Conservation (phyloP, 73 alveolate species). For the Symbiodinium pilosum region DNA sequence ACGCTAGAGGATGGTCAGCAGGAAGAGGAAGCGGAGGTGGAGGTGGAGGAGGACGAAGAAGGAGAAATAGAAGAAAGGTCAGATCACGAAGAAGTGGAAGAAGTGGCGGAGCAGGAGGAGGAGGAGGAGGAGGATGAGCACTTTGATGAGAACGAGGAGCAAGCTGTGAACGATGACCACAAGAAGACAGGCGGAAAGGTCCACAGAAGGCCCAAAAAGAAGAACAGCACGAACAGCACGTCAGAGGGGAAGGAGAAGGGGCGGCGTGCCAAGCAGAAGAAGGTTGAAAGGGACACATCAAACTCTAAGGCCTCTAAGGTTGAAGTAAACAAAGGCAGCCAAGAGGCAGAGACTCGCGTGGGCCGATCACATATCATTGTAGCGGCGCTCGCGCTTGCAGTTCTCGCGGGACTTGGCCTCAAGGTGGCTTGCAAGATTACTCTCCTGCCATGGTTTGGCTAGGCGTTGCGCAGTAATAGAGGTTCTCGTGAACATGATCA, state of each 20-base stretch:
- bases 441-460: too few species aligned
- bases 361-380: neutral
- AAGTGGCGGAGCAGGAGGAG: neutral
- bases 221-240: neutral
- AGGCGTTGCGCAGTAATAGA: too few species aligned
- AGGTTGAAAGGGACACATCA: neutral
- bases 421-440: too few species aligned
- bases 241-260: neutral
- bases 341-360: neutral
- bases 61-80: neutral
- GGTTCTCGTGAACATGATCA: too few species aligned
- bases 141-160: neutral
- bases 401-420: neutral
- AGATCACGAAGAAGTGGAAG: neutral
- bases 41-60: conserved; percentile 7
- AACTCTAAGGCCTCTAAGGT: neutral
- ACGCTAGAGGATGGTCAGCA: neutral
- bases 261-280: neutral
- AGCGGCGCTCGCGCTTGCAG: neutral
- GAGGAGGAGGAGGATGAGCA: neutral
- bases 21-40: conserved; percentile 16
- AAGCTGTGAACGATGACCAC: neutral
- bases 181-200: neutral
- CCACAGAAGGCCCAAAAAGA: conserved; percentile 13
- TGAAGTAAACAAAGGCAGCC: neutral